Evolutionary conservation across 2,329 filamentous ascomycete species (phyloP).

Genomic region (Calonectria pteridis): DNA sequence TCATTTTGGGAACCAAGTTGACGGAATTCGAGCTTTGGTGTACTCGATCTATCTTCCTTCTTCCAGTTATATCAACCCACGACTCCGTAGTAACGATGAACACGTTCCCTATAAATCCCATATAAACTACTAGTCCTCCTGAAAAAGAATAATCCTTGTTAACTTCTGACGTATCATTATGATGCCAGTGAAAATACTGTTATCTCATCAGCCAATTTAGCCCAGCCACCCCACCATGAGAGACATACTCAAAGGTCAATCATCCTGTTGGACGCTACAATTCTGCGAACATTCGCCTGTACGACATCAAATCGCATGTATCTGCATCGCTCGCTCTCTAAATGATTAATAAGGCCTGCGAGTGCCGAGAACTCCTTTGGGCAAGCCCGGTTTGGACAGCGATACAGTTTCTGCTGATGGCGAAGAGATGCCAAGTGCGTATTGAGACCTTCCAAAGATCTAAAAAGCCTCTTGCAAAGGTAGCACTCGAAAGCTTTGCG

Average conservation of each 20-base stretch:
- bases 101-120: neutral
- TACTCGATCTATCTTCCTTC: neutral
- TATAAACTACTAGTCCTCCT: neutral
- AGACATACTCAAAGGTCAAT: constrained; percentile 21
- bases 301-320: constrained; percentile 54
- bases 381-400: constrained; percentile 54
- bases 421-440: constrained; percentile 66
- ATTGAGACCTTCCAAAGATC: constrained; percentile 52
- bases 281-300: constrained; percentile 45
- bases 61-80: neutral
- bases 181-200: neutral
- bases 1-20: neutral
- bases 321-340: constrained; percentile 58
- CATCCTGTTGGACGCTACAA: constrained; percentile 26
- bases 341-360: constrained; percentile 55
- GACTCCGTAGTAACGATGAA: neutral
- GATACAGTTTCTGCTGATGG: constrained; percentile 54
- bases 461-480: constrained; percentile 63
- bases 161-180: neutral
- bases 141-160: neutral
- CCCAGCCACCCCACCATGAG: no score
- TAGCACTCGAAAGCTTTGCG: constrained; percentile 46
- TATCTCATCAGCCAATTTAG: neutral
- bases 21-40: neutral
- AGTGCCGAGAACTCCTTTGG: constrained; percentile 54